Percentiles rank a stretch among this genome's conserved stretches.
These are phyloP conservation scores for Lithocarpus polystachyus DNA, from an alignment of 306 rosid genomes.

Conservation along the genomic window DNA sequence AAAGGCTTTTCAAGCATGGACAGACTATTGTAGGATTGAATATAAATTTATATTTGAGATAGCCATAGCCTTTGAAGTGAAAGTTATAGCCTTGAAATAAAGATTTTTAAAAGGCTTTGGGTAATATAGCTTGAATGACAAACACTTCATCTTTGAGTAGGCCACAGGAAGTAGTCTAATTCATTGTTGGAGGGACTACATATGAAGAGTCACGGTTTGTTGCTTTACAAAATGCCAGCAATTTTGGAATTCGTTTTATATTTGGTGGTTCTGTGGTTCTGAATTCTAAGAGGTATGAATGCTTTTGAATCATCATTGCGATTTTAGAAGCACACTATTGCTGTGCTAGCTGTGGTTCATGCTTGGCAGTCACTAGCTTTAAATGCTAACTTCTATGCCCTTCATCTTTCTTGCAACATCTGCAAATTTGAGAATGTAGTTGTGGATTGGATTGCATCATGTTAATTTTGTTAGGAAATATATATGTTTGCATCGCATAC, in stretches of 20 bases:
- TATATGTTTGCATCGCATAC: too few species aligned
- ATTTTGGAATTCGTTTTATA: slow-evolving; percentile 74
- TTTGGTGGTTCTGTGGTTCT: slow-evolving; percentile 97
- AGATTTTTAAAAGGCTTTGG: not conserved
- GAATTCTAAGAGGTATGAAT: slow-evolving; percentile 74
- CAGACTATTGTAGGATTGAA: not conserved
- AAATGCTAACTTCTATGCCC: slow-evolving; percentile 4
- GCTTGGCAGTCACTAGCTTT: slow-evolving; percentile 13
- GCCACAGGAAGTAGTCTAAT: slow-evolving; percentile 88
- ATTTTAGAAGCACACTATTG: not conserved
- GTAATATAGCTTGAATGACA: slow-evolving; percentile 14
- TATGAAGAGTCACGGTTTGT: slow-evolving; percentile 86
- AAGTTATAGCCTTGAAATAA: not conserved
- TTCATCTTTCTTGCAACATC: slow-evolving; percentile 11
- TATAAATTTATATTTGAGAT: not conserved
- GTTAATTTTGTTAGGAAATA: too few species aligned
- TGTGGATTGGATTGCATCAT: slow-evolving; percentile 5
- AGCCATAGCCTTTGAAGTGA: not conserved
- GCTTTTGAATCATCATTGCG: slow-evolving; percentile 5
- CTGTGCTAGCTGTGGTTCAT: slow-evolving; percentile 2
- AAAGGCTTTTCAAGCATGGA: not conserved
- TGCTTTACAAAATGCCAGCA: slow-evolving; percentile 73
- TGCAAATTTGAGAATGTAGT: slow-evolving; percentile 13
- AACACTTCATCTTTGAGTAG: slow-evolving; percentile 39
- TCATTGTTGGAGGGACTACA: slow-evolving; percentile 93